Percentiles rank a stretch among this genome's conserved stretches.
These are phyloP conservation scores for Zymoseptoria brevis DNA, from an alignment of 2,329 filamentous ascomycete species.

Conservation along the genomic window DNA sequence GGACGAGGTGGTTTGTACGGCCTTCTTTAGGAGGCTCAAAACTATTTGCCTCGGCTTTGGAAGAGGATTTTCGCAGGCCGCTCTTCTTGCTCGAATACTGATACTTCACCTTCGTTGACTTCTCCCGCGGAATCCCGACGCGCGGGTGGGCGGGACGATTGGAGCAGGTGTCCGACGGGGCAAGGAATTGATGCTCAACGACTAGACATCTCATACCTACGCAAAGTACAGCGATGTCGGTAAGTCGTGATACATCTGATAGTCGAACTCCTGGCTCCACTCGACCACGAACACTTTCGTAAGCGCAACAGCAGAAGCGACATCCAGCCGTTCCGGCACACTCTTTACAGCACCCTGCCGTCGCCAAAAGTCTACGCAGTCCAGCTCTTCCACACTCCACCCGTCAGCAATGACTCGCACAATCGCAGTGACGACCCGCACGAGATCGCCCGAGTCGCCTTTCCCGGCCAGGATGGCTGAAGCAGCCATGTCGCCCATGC, in stretches of 20 bases:
- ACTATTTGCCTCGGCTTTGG: no score
- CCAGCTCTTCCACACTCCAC: background rate
- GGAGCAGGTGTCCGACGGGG: no score
- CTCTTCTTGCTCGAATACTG: no score
- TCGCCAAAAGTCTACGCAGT: background rate
- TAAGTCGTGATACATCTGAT: constrained; percentile 1
- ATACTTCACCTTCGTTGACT: no score
- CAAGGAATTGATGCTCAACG: no score
- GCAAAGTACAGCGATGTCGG: background rate
- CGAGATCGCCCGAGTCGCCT: background rate
- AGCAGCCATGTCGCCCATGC: constrained; percentile 1
- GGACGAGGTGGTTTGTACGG: no score
- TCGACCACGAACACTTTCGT: background rate
- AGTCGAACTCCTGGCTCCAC: background rate
- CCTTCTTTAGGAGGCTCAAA: no score
- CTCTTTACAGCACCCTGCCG: background rate
- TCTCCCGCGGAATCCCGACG: no score
- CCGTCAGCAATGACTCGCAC: background rate
- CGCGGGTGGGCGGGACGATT: no score
- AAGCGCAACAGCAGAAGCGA: background rate
- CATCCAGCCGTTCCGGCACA: background rate
- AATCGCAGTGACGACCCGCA: background rate
- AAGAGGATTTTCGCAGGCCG: no score
- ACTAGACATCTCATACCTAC: background rate
- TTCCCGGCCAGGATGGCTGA: background rate